Percentiles rank a stretch among this genome's conserved stretches.
Evolutionary conservation across 169 alveolate genomes (phyloP).

Genomic region (Plasmodium cynomolgi): DNA sequence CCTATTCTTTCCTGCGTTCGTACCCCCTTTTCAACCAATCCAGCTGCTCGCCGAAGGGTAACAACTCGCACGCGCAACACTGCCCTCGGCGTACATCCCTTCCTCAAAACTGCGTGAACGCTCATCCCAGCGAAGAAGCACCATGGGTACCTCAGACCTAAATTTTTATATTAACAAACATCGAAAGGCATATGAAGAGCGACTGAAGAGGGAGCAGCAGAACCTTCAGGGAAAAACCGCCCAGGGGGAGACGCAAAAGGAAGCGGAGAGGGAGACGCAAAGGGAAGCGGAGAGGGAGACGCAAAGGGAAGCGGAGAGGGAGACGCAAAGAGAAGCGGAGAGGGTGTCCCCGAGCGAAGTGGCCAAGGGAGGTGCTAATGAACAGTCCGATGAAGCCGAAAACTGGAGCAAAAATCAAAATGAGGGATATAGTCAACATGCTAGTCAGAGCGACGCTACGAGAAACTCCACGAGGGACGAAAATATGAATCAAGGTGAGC

Average conservation of each 20-base stretch:
- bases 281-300: background rate
- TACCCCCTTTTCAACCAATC: background rate
- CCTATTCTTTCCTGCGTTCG: background rate
- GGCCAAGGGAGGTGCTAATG: background rate
- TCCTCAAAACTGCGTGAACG: background rate
- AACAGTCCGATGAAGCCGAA: background rate
- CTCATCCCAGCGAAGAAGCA: background rate
- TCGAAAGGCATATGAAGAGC: constrained; percentile 67
- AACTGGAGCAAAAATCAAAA: background rate
- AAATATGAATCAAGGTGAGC: constrained; percentile 8
- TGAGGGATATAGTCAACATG: background rate
- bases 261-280: background rate
- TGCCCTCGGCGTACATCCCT: background rate
- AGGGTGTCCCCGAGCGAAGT: background rate
- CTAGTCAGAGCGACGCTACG: background rate
- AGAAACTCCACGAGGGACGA: background rate
- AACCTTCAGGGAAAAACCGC: background rate
- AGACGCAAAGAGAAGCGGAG: background rate
- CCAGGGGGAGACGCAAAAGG: background rate
- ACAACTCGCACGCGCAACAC: background rate
- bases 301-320: background rate
- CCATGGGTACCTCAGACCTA: constrained; percentile 35
- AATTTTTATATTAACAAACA: constrained; percentile 64
- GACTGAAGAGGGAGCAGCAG: constrained; percentile 33
- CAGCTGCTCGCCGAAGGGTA: background rate